Evolutionary conservation across 2,329 filamentous ascomycete genomes (phyloP), one percentile per base, ranked within the genome.

Genomic region (Magnaporthiopsis rhizophila): DNA sequence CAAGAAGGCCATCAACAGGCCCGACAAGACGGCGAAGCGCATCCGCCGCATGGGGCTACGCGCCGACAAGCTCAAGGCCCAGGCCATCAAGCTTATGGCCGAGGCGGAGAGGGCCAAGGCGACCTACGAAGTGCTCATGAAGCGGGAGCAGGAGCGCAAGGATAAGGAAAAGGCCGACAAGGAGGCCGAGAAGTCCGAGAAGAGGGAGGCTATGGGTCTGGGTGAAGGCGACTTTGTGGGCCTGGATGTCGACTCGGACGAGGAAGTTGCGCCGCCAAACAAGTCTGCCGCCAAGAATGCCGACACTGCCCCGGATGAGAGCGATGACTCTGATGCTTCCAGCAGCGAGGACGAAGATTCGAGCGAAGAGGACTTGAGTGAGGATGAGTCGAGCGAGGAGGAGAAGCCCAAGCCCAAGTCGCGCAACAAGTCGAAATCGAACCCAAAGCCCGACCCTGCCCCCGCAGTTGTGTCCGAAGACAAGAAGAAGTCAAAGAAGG

Each of bases 61-160:
- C 34, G 76, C 76, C 38, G 73, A 78, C 32, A 76, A 76, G 69
- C 72, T 80, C 50, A 76, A 80, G 69, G 69, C 69, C 3, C 72
- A 80, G 69, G 78, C 75, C 2, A 67, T 71, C 28, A 76, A 77
- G 71, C 66, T 83, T 45, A 68, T 79, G 68, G 70, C 69, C 0
- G 74, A 90, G 21, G 62, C 64, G 2, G 58, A 64, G 59, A 64
- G 59, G 62, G 34, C 36, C 62, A 57, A 53, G 38, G 64, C 58
- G n/a, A 24, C 7, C 12, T 64, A 64, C 53, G 50, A 38, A 32
- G 34, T 38, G 32, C 13, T 62, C 30, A 30, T 32, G 12, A 38
- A 60, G 36, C 1, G 2, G 36, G 53, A 64, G 8, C 13, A 60
- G 58, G 62, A 60, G 28, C 24, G 57, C 18, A 45, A 18, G 24